A percentile compares a stretch with the other conserved stretches of the same genome.
Evolutionary conservation across 1,284 basidiomycete genomes (phyloP).

Genomic region (Ustilago cynodontis): DNA sequence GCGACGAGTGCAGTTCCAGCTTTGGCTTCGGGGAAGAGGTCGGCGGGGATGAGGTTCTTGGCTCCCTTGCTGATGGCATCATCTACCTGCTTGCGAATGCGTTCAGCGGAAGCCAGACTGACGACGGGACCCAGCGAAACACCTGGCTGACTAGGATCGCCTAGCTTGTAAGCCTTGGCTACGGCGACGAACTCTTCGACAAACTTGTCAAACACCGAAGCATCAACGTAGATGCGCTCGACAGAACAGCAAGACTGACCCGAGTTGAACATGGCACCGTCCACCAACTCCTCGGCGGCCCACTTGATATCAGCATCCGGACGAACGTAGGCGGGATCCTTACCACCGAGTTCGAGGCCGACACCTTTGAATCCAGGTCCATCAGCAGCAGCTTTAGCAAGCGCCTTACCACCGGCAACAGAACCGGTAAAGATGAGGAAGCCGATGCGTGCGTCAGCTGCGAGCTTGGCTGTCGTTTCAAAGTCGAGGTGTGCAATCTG

Average conservation of each 20-base stretch:
- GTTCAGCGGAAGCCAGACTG: conserved; percentile 82
- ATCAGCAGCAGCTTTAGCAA: conserved; percentile 76
- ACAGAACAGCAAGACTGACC: conserved; percentile 91
- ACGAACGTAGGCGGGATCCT: conserved; percentile 94
- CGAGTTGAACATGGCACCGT: conserved; percentile 96
- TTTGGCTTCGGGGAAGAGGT: conserved; percentile 76
- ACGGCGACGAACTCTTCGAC: conserved; percentile 80
- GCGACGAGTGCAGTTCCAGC: conserved; percentile 84
- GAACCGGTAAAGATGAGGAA: conserved; percentile 93
- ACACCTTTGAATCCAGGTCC: conserved; percentile 79
- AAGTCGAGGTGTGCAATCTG: conserved; percentile 85
- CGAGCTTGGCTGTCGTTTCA: conserved; percentile 76
- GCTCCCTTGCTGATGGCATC: conserved; percentile 74
- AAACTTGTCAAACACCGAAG: conserved; percentile 83
- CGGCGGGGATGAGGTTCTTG: conserved; percentile 28
- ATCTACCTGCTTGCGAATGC: conserved; percentile 85
- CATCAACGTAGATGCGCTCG: conserved; percentile 93
- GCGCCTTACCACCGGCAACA: conserved; percentile 76
- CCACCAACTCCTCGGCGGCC: conserved; percentile 86
- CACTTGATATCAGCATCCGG: conserved; percentile 84
- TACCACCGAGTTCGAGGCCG: conserved; percentile 85
- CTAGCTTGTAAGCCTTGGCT: conserved; percentile 85
- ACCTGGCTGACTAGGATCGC: conserved; percentile 81
- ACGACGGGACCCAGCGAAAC: conserved; percentile 92
- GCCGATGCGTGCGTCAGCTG: conserved; percentile 78